phyloP scores from a whole-genome alignment of 495 filamentous ascomycete species.

The Lentithecium fluviatile region DNA sequence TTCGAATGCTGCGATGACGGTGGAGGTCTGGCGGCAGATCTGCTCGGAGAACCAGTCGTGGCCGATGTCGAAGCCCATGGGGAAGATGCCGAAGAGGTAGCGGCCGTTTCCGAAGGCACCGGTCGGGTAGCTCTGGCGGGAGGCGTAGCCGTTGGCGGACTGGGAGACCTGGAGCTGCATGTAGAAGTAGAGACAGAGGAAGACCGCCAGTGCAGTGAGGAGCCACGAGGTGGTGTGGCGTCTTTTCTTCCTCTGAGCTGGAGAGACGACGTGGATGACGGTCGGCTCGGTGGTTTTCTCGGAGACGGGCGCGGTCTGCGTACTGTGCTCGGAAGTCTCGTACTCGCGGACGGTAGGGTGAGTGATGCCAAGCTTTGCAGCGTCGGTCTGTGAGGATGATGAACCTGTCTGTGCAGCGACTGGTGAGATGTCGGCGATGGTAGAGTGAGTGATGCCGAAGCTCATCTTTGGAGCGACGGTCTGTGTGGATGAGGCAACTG shows the following conservation, averaged over 20 bases:
- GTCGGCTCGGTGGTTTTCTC: background rate
- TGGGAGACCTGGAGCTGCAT: background rate
- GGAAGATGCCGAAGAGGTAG: constrained; percentile 9
- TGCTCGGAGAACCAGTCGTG: background rate
- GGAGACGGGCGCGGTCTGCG: background rate
- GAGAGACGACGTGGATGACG: background rate
- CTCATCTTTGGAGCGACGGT: background rate
- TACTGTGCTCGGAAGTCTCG: background rate
- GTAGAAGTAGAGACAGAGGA: background rate
- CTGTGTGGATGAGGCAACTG: background rate
- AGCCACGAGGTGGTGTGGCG: background rate
- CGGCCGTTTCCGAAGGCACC: background rate
- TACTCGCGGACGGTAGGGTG: background rate
- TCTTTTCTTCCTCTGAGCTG: background rate
- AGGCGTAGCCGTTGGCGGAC: background rate
- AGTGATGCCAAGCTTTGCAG: background rate
- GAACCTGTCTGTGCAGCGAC: background rate
- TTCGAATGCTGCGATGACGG: background rate
- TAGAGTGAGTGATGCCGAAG: background rate
- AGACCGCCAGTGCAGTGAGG: background rate
- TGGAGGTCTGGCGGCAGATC: background rate
- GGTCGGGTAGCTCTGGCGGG: background rate
- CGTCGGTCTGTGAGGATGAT: background rate
- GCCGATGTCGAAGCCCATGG: constrained; percentile 1
- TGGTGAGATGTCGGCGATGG: background rate